Base-by-base conservation (phyloP, 257 asterid species). In the Oldenlandia corymbosa region DNA sequence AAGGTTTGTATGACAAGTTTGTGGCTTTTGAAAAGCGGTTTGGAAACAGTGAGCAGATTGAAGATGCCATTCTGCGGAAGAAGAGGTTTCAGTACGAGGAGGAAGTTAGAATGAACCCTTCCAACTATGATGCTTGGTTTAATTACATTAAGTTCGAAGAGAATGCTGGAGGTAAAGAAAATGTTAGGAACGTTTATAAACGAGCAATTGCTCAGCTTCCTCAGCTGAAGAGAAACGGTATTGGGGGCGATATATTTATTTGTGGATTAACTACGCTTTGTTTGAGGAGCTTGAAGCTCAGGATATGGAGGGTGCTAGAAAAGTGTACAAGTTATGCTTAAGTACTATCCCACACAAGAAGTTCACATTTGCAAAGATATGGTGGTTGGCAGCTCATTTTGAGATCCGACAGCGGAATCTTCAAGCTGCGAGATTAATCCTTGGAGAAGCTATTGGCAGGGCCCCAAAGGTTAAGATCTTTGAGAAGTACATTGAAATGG, bases 371-470 rank as follows among this genome's bases (percentile, higher is more conserved):
- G 95, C 97, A 64, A 93, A 93, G 80, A 79, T 93, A 62, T 93
- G 97, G 96, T 73, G 87, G 75, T 78, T 93, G 88, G 95, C 97
- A 24, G 99, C 97, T 13, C 94, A 93, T 74, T 90, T 90, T 42
- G 99, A 93, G 75, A 83, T 93, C 48, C 91, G 97, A 28, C 96
- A 87, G 68, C 66, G 83, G 66, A 73, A 86, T 77, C 81, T 90
- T 43, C 54, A 57, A 65, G 83, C 69, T 47, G 80, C 83, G 2
- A 68, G 83, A 21, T 58, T 39, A 51, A 66, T 68, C 62, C 80
- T 78, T 64, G 83, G 83, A 56, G 66, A 57, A 30, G 83, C 83
- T 2, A 78, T 78, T 56, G 83, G 80, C 59, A 78, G 20, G 70
- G 77, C 83, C 60, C 83, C 83, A 30, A 78, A 78, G 58, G 83